Evolutionary conservation across 805 yeast genomes (phyloP).

Genomic region (Phaffomyces antillensis): DNA sequence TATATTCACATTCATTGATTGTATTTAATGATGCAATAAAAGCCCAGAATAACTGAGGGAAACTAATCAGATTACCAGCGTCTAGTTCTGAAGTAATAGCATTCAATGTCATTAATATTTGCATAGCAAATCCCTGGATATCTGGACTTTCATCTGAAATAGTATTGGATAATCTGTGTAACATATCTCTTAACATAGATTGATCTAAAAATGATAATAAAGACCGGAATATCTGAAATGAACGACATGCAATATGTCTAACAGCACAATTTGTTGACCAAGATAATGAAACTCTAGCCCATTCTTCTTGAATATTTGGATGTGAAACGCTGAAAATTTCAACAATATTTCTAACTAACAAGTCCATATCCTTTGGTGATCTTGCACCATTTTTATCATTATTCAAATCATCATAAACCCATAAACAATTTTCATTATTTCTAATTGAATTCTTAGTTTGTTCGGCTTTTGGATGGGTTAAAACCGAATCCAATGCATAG

Average conservation of each 20-base stretch:
- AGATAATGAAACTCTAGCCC: conserved; percentile 75
- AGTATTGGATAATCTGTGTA: conserved; percentile 87
- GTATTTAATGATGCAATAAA: conserved; percentile 87
- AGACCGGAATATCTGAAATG: conserved; percentile 88
- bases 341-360: conserved; percentile 55
- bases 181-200: conserved; percentile 86
- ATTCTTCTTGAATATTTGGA: conserved; percentile 59
- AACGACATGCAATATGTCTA: conserved; percentile 92
- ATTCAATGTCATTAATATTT: conserved; percentile 90
- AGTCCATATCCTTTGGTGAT: conserved; percentile 82
- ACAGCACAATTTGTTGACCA: conserved; percentile 99
- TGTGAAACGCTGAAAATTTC: conserved; percentile 43
- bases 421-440: conserved; percentile 41
- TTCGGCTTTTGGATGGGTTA: conserved; percentile 44
- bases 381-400: conserved; percentile 73
- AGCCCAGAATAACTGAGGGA: conserved; percentile 94
- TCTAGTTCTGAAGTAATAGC: conserved; percentile 85
- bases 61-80: conserved; percentile 69
- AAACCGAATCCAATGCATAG: conserved; percentile 55
- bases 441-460: conserved; percentile 53
- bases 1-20: conserved; percentile 86
- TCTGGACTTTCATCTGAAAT: conserved; percentile 84
- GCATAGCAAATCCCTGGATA: conserved; percentile 96
- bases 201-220: conserved; percentile 76
- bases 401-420: conserved; percentile 85